A percentile compares a stretch with the other conserved stretches of the same genome.
Evolutionary conservation across 75 land plant species (phyloP).

Genomic region (Pinus taeda): DNA sequence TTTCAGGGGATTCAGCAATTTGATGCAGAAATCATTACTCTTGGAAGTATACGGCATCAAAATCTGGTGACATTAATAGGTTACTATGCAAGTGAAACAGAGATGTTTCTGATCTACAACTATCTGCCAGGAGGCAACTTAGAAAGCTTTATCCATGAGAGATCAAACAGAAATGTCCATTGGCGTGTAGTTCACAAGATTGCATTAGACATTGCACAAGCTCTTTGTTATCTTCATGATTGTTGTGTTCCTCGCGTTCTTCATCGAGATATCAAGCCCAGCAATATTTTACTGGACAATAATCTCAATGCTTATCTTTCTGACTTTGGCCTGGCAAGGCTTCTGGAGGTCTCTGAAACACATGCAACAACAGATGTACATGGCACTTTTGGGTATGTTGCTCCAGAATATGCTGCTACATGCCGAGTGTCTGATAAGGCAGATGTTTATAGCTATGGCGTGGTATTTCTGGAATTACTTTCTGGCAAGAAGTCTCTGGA

Average conservation of each 20-base stretch:
- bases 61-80: conserved; percentile 73
- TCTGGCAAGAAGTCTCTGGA: conserved; percentile 73
- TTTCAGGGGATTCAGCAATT: conserved; percentile 78
- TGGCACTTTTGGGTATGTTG: conserved; percentile 81
- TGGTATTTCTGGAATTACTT: conserved; percentile 69
- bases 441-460: conserved; percentile 85
- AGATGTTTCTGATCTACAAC: conserved; percentile 75
- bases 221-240: conserved; percentile 61
- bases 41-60: conserved; percentile 60
- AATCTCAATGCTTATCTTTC: conserved; percentile 67
- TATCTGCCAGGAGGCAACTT: conserved; percentile 74
- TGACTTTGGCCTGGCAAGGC: conserved; percentile 78
- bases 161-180: conserved; percentile 19
- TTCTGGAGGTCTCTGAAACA: conserved; percentile 70
- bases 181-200: conserved; percentile 59
- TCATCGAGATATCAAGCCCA: conserved; percentile 79
- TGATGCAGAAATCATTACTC: conserved; percentile 69
- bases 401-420: conserved; percentile 80
- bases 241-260: conserved; percentile 62
- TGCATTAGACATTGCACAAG: conserved; percentile 60
- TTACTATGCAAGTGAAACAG: conserved; percentile 64
- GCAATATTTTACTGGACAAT: conserved; percentile 71
- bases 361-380: conserved; percentile 86
- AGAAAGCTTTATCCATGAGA: conserved; percentile 50
- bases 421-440: conserved; percentile 75